These are phyloP conservation scores for Parathielavia hyrcaniae DNA, from an alignment of 495 filamentous ascomycete genomes.

Conservation along the genomic window DNA sequence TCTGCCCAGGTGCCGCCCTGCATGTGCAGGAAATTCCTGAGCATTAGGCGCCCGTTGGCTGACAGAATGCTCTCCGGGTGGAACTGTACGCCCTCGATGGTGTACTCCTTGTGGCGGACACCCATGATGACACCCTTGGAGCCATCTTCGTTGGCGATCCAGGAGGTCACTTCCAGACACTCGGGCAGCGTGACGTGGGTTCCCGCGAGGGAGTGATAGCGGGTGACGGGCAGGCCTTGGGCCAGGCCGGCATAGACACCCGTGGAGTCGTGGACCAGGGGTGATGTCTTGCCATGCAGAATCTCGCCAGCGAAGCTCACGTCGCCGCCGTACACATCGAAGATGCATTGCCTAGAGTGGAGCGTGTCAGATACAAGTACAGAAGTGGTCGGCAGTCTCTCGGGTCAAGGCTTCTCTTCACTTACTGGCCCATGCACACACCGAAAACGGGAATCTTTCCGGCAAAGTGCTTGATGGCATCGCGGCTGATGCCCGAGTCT, in stretches of 20 bases:
- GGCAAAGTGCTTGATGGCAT: constrained; percentile 85
- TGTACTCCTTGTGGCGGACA: constrained; percentile 81
- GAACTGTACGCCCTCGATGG: constrained; percentile 93
- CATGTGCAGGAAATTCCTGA: constrained; percentile 85
- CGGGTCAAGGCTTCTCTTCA: constrained; percentile 15
- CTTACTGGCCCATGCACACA: constrained; percentile 94
- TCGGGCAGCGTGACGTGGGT: constrained; percentile 83
- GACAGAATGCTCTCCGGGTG: constrained; percentile 97
- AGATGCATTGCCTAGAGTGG: constrained; percentile 73
- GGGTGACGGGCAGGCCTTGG: constrained; percentile 75
- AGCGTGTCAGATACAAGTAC: background rate
- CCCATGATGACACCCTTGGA: constrained; percentile 89
- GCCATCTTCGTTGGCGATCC: constrained; percentile 60
- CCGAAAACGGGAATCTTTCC: constrained; percentile 95
- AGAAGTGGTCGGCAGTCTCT: background rate
- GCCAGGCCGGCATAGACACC: constrained; percentile 76
- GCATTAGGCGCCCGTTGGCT: constrained; percentile 77
- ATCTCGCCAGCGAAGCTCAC: constrained; percentile 95
- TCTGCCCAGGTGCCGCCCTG: constrained; percentile 85
- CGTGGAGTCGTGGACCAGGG: constrained; percentile 77
- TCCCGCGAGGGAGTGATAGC: constrained; percentile 94
- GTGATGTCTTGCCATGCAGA: constrained; percentile 92
- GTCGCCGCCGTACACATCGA: constrained; percentile 80
- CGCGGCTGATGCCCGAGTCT: constrained; percentile 87
- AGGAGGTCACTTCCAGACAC: constrained; percentile 86